Conservation (phyloP, 2,329 filamentous ascomycete genomes). For the Blastomyces parvus region DNA sequence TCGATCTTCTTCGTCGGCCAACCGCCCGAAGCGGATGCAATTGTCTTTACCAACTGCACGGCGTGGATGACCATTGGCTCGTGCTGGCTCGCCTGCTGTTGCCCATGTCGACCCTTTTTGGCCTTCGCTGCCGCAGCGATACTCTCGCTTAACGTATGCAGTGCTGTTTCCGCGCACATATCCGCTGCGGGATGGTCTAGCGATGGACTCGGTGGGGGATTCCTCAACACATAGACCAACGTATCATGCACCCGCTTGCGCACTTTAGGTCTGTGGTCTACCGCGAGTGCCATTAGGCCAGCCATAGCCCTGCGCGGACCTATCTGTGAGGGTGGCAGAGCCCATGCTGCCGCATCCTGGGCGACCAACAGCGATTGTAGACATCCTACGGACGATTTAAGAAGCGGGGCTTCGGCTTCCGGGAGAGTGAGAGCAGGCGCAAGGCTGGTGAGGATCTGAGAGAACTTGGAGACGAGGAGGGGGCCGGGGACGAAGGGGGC, state of each 20-base stretch:
- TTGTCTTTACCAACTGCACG: constrained; percentile 80
- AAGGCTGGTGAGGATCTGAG: constrained; percentile 78
- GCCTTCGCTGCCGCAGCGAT: constrained; percentile 58
- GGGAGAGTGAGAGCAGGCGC: constrained; percentile 71
- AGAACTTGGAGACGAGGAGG: constrained; percentile 88
- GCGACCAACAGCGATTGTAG: constrained; percentile 84
- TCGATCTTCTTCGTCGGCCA: constrained; percentile 98
- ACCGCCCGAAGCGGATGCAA: constrained; percentile 76
- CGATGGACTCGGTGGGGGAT: constrained; percentile 80
- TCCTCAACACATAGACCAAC: constrained; percentile 69
- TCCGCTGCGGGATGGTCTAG: constrained; percentile 90
- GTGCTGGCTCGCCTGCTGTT: constrained; percentile 47
- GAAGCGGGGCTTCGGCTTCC: constrained; percentile 76
- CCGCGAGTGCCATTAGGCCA: constrained; percentile 70
- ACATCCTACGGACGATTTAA: constrained; percentile 83
- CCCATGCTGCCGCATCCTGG: constrained; percentile 82
- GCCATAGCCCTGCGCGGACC: constrained; percentile 80
- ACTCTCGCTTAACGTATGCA: constrained; percentile 65
- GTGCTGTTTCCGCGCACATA: constrained; percentile 86
- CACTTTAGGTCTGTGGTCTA: constrained; percentile 86
- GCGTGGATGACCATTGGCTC: constrained; percentile 85
- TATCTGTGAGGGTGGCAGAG: constrained; percentile 69
- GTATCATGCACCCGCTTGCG: constrained; percentile 89
- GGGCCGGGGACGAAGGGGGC: constrained; percentile 75
- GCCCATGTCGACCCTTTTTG: constrained; percentile 52